Evolutionary conservation across 306 rosid genomes (phyloP), one percentile per base, ranked within the genome.

Genomic region (Hippophae rhamnoides): DNA sequence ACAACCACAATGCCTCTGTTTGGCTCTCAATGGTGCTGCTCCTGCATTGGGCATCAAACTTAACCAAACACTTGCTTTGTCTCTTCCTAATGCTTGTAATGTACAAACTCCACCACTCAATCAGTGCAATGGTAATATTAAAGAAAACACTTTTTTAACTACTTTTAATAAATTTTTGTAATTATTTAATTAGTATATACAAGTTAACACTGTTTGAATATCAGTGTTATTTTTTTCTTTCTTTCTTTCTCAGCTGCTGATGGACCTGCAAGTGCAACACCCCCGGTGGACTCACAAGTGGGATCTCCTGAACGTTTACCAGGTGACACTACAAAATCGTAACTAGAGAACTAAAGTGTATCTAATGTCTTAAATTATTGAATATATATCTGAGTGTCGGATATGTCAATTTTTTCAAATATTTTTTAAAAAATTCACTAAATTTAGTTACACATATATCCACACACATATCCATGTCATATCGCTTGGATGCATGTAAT

Each of bases 181-280:
- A 46, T 46, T 10, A 3, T 9, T 46, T 46, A 7, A 5, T 46
- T 10, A 46, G 5, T 7, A 10, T 10, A 10, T 10, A 46, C 13
- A 9, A 9, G 5, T 9, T 46, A 3, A 46, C 13, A 5, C 13
- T 46, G 50, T 9, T 46, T 46, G 38, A 31, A 31, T 31, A 31
- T 31, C 9, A 46, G 9, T 7, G 9, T 0, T 46, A 8, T 9
- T 46, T 46, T 2, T 2, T 10, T 46, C 7, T 9, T 10, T 10
- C 5, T 13, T 9, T 46, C 3, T 46, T 6, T 18, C 18, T 47
- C 83, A 65, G 85, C 75, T 69, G 74, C 69, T 68, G 41, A 89
- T 48, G 86, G 88, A 14, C 68, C 84, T n/a, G 64, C 45, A 59
- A 43, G 1, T 45, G 54, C 13, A 44, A 5, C 38, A 66, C 40